Evolutionary conservation across 257 asterid species (phyloP), one percentile per base, ranked within the genome.

Genomic region (Lavandula angustifolia): DNA sequence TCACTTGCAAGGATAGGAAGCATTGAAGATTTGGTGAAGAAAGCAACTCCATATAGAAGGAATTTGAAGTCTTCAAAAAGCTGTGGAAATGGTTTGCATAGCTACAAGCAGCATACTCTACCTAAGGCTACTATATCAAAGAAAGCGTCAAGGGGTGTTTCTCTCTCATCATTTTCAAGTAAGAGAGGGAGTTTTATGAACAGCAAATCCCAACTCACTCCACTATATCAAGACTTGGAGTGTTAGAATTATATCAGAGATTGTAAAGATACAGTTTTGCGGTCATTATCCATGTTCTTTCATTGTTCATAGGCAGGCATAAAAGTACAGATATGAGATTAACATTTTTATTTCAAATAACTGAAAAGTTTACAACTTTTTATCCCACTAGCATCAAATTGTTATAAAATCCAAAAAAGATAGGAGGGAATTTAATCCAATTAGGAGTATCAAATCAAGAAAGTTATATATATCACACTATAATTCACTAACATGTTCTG

Each of bases 1-100:
- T 70, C 87, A 70, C 76, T 92, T 60, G 73, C 94, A 64, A 84
- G 80, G 68, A 92, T 81, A 63, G 62, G 71, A 63, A 87, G 92
- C 80, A 14, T 84, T 43, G 94, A 87, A 56, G 96, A 92, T 75
- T 72, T 89, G 70, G 81, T 85, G 11, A 92, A 92, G 84, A 89
- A 79, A 55, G 71, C 68, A 43, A 31, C 34, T 7, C 86, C 85
- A 35, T 55, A 51, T 41, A 75, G 43, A 38, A 83, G 75, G 50
- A 81, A 74, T 65, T 55, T 67, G 62, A 88, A 80, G 67, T 71
- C 67, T 29, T 83, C 84, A 12, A 86, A 79, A 75, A 86, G 85
- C 75, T 73, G 63, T 73, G 85, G 77, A 42, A 76, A 27, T 79
- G 85, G 91, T 4, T 66, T 78, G 6, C 71, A 80, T 42, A 59